Percentiles rank a stretch among this genome's conserved stretches.
Conservation (phyloP, 768 basidiomycete species). For the Lactarius hengduanensis region DNA sequence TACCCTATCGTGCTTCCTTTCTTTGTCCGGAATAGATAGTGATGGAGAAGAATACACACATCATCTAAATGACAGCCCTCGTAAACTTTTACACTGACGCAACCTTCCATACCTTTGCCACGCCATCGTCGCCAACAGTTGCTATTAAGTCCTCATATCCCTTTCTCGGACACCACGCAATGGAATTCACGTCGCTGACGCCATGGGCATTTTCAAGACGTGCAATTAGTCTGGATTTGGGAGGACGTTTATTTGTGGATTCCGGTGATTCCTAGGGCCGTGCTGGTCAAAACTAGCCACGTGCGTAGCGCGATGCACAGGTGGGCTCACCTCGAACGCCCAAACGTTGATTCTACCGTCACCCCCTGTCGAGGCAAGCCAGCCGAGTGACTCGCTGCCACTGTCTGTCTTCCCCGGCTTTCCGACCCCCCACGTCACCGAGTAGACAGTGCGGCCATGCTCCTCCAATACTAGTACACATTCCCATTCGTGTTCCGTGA, state of each 20-base stretch:
- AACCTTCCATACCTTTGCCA: constrained; percentile 75
- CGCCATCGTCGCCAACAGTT: constrained; percentile 85
- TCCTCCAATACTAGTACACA: constrained; percentile 57
- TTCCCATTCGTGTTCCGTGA: constrained; percentile 61
- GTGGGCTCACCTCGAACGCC: constrained; percentile 56
- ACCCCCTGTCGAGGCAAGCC: constrained; percentile 82
- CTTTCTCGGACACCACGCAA: constrained; percentile 76
- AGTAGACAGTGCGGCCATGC: constrained; percentile 77
- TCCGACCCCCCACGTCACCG: constrained; percentile 66
- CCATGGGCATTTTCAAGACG: constrained; percentile 67
- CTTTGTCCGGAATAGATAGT: neutral
- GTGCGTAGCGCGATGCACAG: too few species aligned
- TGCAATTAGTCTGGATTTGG: constrained; percentile 48
- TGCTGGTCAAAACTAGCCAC: neutral
- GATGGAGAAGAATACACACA: neutral
- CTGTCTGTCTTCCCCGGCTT: constrained; percentile 32
- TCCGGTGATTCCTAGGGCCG: neutral
- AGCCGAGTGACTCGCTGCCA: constrained; percentile 53
- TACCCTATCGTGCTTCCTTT: neutral
- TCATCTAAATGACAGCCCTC: neutral
- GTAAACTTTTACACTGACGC: constrained; percentile 18
- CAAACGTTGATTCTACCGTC: constrained; percentile 85
- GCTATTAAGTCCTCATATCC: constrained; percentile 69
- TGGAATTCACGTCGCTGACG: constrained; percentile 79
- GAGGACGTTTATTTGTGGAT: constrained; percentile 20